phyloP scores from a whole-genome alignment of 1,139 yeast genomes.

The Blastobotrys elegans region DNA sequence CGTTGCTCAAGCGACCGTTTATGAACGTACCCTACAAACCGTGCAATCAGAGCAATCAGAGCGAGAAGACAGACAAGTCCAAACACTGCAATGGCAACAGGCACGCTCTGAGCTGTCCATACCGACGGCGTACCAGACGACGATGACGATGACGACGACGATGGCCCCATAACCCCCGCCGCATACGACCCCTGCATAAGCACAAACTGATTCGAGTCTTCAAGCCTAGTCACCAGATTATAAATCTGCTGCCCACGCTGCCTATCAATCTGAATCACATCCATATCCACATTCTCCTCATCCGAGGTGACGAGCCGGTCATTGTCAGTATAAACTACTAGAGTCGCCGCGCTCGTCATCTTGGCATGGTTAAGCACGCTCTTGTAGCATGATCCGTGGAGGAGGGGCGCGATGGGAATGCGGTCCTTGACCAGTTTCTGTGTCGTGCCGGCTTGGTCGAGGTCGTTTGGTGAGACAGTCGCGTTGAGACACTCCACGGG shows the following conservation, averaged over 20 bases:
- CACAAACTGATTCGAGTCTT: not conserved
- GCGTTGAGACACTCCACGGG: not conserved
- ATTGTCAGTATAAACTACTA: not conserved
- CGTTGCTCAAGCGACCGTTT: not conserved
- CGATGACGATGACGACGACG: not conserved
- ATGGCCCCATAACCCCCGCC: no score
- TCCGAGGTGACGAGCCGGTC: not conserved
- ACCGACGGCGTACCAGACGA: not conserved
- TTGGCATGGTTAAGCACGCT: not conserved
- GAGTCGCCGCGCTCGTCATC: not conserved
- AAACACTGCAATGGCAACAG: not conserved
- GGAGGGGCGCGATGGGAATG: not conserved
- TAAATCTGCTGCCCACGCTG: not conserved
- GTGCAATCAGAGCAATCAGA: conserved; percentile 1
- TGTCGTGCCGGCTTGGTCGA: not conserved
- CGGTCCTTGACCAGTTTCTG: not conserved
- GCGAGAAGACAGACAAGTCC: not conserved
- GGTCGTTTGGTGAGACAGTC: no score
- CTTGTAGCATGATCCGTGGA: not conserved
- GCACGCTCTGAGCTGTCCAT: not conserved
- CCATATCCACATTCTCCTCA: not conserved
- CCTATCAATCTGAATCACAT: not conserved
- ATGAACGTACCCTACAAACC: conserved; percentile 1
- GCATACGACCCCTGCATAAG: not conserved
- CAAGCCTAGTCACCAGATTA: not conserved